phyloP scores from a whole-genome alignment of 106 monocot genomes.

The Dendrobium nobile region DNA sequence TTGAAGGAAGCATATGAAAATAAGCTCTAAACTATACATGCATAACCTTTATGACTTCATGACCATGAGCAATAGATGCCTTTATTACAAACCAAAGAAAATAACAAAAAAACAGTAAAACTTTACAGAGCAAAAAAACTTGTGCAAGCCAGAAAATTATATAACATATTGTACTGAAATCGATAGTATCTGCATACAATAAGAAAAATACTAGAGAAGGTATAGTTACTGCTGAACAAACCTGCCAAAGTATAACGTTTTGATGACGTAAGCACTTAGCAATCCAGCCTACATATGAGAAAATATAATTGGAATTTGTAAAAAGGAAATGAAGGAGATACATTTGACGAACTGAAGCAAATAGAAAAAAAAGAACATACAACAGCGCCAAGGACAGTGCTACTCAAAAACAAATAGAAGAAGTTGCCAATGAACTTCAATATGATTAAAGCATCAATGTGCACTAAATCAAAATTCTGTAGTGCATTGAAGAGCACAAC shows the following conservation, averaged over 20 bases:
- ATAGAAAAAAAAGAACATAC: conserved; percentile 37
- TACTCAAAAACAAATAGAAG: conserved; percentile 72
- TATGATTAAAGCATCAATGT: conserved; percentile 42
- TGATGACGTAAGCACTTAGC: conserved; percentile 87
- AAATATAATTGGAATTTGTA: conserved; percentile 2
- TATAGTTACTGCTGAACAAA: conserved; percentile 13
- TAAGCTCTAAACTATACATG: neutral
- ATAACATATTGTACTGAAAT: neutral
- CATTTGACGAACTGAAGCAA: neutral
- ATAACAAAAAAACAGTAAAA: neutral
- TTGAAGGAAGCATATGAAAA: neutral
- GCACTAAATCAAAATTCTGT: conserved; percentile 83
- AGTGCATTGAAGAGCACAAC: conserved; percentile 95
- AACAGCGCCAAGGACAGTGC: conserved; percentile 83
- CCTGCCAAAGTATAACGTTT: conserved; percentile 94
- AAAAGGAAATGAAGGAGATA: neutral
- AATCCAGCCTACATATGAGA: conserved; percentile 55
- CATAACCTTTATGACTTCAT: neutral
- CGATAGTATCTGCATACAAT: neutral
- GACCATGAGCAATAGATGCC: neutral
- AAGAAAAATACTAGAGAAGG: neutral
- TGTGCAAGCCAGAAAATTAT: neutral
- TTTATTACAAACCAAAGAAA: neutral
- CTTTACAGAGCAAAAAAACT: neutral
- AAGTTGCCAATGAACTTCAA: conserved; percentile 72